Evolutionary conservation across 192 early-diverging fungal species (phyloP), one percentile per base, ranked within the genome.

Genomic region (Mortierella hygrophila): DNA sequence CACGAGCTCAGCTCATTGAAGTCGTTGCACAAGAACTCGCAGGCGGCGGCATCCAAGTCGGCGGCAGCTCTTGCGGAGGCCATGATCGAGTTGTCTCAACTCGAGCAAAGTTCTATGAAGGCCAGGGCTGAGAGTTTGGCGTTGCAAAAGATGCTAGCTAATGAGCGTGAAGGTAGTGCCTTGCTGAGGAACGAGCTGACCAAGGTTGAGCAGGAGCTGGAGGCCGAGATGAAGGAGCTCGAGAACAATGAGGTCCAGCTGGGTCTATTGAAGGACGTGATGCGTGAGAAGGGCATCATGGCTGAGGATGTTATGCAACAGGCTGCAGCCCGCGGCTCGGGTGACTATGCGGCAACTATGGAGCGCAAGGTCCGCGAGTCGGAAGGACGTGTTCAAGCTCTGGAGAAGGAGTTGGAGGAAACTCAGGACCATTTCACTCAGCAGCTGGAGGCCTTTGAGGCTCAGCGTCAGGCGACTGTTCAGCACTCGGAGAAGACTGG

Each of bases 231-330:
- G 40, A 76, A 86, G 42, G 88, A 90, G 46, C 76, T 92, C n/a
- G 92, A 93, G 42, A 90, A 90, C 57, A 78, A 88, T 47, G 89
- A 92, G 73, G 89, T 93, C 16, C 89, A 91, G 72, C 47, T 91
- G 2, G 88, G 88, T 35, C 86, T 93, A 75, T 79, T 93, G 80
- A 90, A 85, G 80, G 87, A 90, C 38, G 88, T 89, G n/a, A 88
- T 90, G 82, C 74, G 83, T 13, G 87, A 90, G 37, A 90, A 88
- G 80, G 90, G 90, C 26, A 85, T 91, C 37, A 81, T 89, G 41
- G 88, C 88, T 7, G 85, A 89, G 23, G 76, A 83, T 80, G 47
- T 80, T 37, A 70, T 78, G 76, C 84, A 78, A 26, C 87, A 75
- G 52, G 88, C 77, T 42, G 44, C 49, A 1, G 74, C 16, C 52